Percentiles rank a stretch among this genome's conserved stretches.
Conservation (phyloP, 2,329 filamentous ascomycete genomes). For the Cercospora sp. region DNA sequence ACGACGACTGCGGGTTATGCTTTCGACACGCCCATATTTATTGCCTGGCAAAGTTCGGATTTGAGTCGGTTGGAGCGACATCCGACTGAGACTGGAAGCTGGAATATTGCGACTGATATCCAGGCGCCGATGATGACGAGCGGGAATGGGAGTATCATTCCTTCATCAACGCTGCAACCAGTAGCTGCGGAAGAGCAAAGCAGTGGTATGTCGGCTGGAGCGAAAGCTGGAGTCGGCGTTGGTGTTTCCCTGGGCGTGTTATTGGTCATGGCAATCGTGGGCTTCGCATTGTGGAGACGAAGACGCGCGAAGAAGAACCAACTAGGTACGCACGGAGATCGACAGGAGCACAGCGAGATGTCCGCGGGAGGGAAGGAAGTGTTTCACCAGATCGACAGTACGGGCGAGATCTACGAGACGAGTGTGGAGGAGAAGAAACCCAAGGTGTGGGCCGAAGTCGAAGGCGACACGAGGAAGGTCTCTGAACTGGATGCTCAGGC, state of each 20-base stretch:
- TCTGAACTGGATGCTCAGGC: constrained; percentile 5
- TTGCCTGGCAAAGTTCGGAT: constrained; percentile 17
- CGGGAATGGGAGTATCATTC: neutral
- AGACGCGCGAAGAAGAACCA: neutral
- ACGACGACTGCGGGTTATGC: constrained; percentile 11
- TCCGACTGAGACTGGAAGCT: constrained; percentile 10
- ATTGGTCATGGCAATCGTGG: neutral
- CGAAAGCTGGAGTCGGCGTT: constrained; percentile 17
- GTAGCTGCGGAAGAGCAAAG: neutral
- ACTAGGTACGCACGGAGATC: neutral
- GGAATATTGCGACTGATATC: constrained; percentile 7
- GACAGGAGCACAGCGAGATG: neutral
- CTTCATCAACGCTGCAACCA: neutral
- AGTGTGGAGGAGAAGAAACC: constrained; percentile 1
- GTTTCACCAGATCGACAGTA: constrained; percentile 5
- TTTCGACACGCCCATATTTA: constrained; percentile 18
- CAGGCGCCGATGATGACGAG: neutral
- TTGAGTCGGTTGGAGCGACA: constrained; percentile 9
- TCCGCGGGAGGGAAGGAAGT: neutral
- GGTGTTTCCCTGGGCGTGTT: constrained; percentile 11
- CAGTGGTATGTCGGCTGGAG: constrained; percentile 9
- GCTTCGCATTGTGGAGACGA: constrained; percentile 11
- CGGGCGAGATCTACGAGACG: constrained; percentile 1
- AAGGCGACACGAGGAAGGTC: constrained; percentile 5
- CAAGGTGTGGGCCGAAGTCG: constrained; percentile 1